Base-by-base conservation (phyloP, 257 asterid species). In the Solanum corneliomulleri region DNA sequence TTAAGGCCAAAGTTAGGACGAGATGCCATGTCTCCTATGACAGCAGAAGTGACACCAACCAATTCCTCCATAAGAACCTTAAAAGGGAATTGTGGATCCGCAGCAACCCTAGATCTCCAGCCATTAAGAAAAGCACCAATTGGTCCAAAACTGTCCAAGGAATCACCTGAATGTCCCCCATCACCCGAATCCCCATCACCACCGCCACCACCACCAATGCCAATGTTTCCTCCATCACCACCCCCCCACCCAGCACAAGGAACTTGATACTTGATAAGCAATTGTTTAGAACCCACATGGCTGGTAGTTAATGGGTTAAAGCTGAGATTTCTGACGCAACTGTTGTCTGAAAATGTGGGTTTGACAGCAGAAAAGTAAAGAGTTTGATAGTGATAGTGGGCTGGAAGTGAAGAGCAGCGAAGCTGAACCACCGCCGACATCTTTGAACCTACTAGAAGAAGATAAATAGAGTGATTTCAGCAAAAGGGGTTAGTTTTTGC, bases 1-100 rank as follows among this genome's bases (percentile, higher is more conserved):
- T 96, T 95, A 60, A 96, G 98, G 9, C 99, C 99, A 11, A 96
- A 96, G 89, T 94, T 95, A 27, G 98, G 99, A 72, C 99, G 97
- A 1, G 98, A 92, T 0, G 99, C 96, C 99, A 96, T 96, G 94
- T 95, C 99, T 2, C 99, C 99, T 13, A 95, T 82, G 45, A 94
- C 97, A 49, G 96, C 93, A n/a, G 99, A 87, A 27, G 91, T 95
- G 44, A 96, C 98, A 29, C 99, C 98, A 5, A 95, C 99, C 88
- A 96, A 80, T 86, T 96, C 99, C 85, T 96, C 99, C 99, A 96
- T 96, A 18, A 95, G 91, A 75, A 96, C 98, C 92, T 96, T 96
- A 89, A 96, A 96, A 1, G 98, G 97, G 89, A 96, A 96, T 60
- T 95, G 98, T 2, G 98, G 95, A 91, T 96, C 99, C 0, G 98